Percentiles rank a stretch among this genome's conserved stretches.
These are phyloP conservation scores for Stromatinia cepivora DNA, from an alignment of 2,329 filamentous ascomycete genomes.

Conservation along the genomic window DNA sequence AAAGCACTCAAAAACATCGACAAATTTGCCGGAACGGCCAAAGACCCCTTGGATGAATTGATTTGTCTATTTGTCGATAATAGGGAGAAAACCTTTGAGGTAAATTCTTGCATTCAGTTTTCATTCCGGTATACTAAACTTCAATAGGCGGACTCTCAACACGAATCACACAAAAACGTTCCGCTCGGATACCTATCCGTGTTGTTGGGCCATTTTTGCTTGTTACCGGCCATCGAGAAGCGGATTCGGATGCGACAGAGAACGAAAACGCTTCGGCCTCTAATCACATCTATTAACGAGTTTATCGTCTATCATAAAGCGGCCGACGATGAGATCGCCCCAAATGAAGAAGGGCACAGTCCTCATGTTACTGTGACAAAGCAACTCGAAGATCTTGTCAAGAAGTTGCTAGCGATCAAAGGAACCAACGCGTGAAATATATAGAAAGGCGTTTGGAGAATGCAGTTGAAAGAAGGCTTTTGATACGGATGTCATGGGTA, in stretches of 20 bases:
- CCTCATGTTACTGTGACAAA: conserved; percentile 49
- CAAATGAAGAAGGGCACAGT: conserved; percentile 48
- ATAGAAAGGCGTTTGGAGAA: neutral
- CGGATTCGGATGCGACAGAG: conserved; percentile 48
- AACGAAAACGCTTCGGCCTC: conserved; percentile 48
- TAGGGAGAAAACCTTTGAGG: conserved; percentile 65
- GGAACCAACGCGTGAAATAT: neutral
- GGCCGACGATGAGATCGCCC: conserved; percentile 51
- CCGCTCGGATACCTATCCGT: conserved; percentile 85
- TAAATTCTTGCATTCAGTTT: conserved; percentile 46
- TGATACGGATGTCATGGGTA: neutral
- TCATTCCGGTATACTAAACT: conserved; percentile 20
- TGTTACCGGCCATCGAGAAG: conserved; percentile 50
- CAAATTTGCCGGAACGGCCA: conserved; percentile 41
- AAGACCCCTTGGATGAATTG: conserved; percentile 57
- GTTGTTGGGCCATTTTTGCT: conserved; percentile 76
- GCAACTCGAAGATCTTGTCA: conserved; percentile 34
- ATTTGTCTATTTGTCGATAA: conserved; percentile 67
- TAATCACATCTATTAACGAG: conserved; percentile 60
- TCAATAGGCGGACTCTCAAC: conserved; percentile 63
- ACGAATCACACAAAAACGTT: conserved; percentile 78
- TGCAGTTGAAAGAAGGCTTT: neutral
- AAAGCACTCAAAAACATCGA: conserved; percentile 56
- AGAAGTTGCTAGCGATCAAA: conserved; percentile 28
- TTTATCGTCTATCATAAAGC: conserved; percentile 61